Evolutionary conservation across 2,329 filamentous ascomycete species (phyloP).

Genomic region (Penicillium sp.): DNA sequence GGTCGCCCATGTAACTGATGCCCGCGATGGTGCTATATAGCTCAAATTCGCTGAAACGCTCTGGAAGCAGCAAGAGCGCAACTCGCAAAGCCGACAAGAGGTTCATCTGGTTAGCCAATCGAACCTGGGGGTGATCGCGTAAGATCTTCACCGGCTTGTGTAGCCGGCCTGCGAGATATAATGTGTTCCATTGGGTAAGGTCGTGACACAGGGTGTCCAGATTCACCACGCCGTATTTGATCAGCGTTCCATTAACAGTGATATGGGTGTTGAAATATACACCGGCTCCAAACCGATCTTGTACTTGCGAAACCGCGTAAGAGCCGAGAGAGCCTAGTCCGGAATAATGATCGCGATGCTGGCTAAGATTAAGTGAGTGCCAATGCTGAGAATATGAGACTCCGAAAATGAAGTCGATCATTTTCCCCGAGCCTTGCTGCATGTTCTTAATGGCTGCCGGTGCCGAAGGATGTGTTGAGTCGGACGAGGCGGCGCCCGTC

Average conservation of each 20-base stretch:
- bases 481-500: conserved; percentile 45
- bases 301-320: conserved; percentile 76
- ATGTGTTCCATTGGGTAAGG: conserved; percentile 83
- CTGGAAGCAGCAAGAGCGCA: conserved; percentile 79
- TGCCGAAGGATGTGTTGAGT: conserved; percentile 69
- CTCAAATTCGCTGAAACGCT: conserved; percentile 78
- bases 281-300: conserved; percentile 85
- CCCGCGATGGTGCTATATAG: conserved; percentile 89
- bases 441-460: conserved; percentile 77
- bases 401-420: conserved; percentile 98
- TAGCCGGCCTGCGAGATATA: conserved; percentile 92
- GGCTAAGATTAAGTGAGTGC: conserved; percentile 86
- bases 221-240: conserved; percentile 98
- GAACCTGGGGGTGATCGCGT: conserved; percentile 85
- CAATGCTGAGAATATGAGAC: conserved; percentile 94
- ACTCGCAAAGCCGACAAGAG: conserved; percentile 87
- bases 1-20: conserved; percentile 91
- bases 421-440: conserved; percentile 84
- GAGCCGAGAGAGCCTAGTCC: conserved; percentile 79
- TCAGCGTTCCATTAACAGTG: conserved; percentile 88
- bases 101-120: conserved; percentile 93
- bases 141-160: conserved; percentile 99
- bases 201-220: conserved; percentile 84
- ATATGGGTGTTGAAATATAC: conserved; percentile 98
- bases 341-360: conserved; percentile 92